Evolutionary conservation across 1,284 basidiomycete genomes (phyloP), one percentile per base, ranked within the genome.

Genomic region (Sparassis latifolia): DNA sequence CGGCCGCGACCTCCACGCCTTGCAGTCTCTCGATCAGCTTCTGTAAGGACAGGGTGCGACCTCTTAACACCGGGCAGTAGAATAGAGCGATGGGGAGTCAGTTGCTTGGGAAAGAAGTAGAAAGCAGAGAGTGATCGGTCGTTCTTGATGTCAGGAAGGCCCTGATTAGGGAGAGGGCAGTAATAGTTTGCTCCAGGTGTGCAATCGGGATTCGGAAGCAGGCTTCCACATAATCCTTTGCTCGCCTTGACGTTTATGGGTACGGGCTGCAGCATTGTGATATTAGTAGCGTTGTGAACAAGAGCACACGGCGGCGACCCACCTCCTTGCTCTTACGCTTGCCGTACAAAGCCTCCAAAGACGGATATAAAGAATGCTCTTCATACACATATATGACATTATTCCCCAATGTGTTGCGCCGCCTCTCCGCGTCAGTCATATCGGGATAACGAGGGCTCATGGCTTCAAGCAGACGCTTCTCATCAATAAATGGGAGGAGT

Each of bases 401-500:
- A 62, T 86, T 82, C 2, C 97, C 96, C 81, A 87, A 91, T 39
- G 74, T 77, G 68, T 99, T 99, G 44, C 97, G 77, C 45, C 76
- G 75, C 42, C 80, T 74, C 69, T 99, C 96, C 7, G 91, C 92
- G 47, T 92, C 87, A 1, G 78, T 81, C 41, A 99, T 76, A 41
- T 82, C 70, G 0, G 77, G 69, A 68, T 96, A 92, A 52, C 81
- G 79, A 30, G 78, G 72, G 12, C 76, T 79, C 82, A 99, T 92
- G 2, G 94, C 92, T 29, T 79, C 82, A 47, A 97, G 71, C 28
- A 98, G 71, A 20, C 95, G 81, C 53, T 79, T 80, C 66, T 89
- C 80, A 64, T 99, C 92, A 58, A 99, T 99, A 72, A 99, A 99
- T 0, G 97, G 95, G 28, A 99, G 73, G 2, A 99, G 75, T 0